These are phyloP conservation scores for Trichothecium roseum DNA, from an alignment of 2,329 filamentous ascomycete species.

Conservation along the genomic window DNA sequence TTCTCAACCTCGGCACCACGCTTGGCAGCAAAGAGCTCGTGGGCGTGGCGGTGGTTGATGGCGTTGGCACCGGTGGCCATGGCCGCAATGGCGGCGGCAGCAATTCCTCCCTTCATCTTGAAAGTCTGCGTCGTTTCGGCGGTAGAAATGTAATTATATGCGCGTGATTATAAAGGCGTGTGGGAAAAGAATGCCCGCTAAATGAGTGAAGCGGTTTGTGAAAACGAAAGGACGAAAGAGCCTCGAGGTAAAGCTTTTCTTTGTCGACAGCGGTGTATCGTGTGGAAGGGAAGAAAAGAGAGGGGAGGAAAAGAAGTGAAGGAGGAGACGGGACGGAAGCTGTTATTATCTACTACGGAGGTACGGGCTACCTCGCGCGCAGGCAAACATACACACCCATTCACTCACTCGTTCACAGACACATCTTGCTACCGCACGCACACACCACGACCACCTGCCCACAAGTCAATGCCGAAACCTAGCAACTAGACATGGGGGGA, in stretches of 20 bases:
- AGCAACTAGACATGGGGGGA: not conserved
- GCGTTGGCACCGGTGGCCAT: slow-evolving; percentile 46
- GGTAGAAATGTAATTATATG: slow-evolving; percentile 8
- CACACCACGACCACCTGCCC: not conserved
- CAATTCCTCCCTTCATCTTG: slow-evolving; percentile 62
- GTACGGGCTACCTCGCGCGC: no score
- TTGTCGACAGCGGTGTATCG: slow-evolving; percentile 36
- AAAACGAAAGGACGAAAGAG: slow-evolving; percentile 42
- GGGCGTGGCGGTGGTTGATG: slow-evolving; percentile 46
- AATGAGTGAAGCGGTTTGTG: slow-evolving; percentile 72
- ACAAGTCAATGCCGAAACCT: not conserved
- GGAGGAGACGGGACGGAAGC: slow-evolving; percentile 21
- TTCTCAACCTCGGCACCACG: slow-evolving; percentile 38
- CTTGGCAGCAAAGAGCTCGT: slow-evolving; percentile 46
- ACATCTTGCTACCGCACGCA: not conserved
- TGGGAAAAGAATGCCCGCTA: slow-evolving; percentile 65
- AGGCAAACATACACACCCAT: no score
- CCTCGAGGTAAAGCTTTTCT: slow-evolving; percentile 32
- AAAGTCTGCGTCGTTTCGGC: slow-evolving; percentile 6
- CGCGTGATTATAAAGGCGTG: slow-evolving; percentile 4
- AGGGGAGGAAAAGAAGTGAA: slow-evolving; percentile 20
- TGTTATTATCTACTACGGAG: slow-evolving; percentile 34
- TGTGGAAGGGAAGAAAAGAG: slow-evolving; percentile 23
- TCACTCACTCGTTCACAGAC: no score
- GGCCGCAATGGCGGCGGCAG: slow-evolving; percentile 55